Conservation (phyloP, 352 stramenopile species). For the Phytophthora pinifolia region DNA sequence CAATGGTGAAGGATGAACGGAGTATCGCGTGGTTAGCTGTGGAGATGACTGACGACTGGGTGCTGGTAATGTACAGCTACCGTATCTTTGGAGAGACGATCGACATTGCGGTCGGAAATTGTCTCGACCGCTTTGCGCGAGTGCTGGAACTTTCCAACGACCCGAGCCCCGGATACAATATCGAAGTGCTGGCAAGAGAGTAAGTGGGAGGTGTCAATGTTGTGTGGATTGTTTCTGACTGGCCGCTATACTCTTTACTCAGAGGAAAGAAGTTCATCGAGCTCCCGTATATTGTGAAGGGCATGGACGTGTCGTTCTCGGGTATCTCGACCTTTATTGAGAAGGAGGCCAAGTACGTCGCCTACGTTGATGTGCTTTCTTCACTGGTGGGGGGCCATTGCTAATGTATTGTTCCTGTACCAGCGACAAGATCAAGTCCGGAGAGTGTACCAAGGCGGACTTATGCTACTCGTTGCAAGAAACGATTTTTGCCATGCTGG, state of each 20-base stretch:
- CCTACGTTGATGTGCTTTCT: not conserved
- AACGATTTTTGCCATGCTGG: slow-evolving; percentile 99
- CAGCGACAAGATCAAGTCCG: slow-evolving; percentile 79
- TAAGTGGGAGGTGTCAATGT: slow-evolving; percentile 31
- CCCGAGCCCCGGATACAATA: slow-evolving; percentile 98
- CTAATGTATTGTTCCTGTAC: not conserved
- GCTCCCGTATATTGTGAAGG: slow-evolving; percentile 98
- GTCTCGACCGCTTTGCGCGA: slow-evolving; percentile 97
- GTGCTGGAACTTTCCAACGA: slow-evolving; percentile 98
- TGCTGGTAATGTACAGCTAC: slow-evolving; percentile 71
- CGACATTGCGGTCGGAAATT: slow-evolving; percentile 99
- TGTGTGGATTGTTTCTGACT: too few species aligned
- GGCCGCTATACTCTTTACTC: not conserved
- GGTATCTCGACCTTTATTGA: slow-evolving; percentile 98
- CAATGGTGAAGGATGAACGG: slow-evolving; percentile 45
- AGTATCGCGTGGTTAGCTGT: slow-evolving; percentile 11
- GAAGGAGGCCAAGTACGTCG: slow-evolving; percentile 83
- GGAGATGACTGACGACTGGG: not conserved
- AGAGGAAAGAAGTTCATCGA: slow-evolving; percentile 93
- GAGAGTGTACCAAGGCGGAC: slow-evolving; percentile 94
- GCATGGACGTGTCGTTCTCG: slow-evolving; percentile 99
- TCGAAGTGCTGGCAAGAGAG: slow-evolving; percentile 97
- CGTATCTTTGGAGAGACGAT: slow-evolving; percentile 99
- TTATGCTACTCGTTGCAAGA: slow-evolving; percentile 99
- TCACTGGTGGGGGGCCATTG: not conserved